A percentile compares a stretch with the other conserved stretches of the same genome.
phyloP scores from a whole-genome alignment of 768 basidiomycete species.

The Piloderma croceum region DNA sequence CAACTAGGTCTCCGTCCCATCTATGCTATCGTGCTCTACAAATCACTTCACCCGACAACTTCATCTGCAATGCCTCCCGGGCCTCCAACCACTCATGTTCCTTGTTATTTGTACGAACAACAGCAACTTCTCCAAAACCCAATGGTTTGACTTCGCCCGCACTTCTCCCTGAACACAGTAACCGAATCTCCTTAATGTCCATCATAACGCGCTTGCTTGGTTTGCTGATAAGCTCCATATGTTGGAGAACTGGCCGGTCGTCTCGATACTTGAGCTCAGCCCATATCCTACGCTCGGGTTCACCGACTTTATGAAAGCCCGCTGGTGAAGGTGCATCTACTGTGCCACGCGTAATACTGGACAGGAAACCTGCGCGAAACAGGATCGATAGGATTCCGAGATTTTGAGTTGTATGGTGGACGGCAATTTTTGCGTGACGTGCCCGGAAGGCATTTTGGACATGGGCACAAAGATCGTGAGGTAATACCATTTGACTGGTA shows the following conservation, averaged over 20 bases:
- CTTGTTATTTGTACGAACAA: conserved; percentile 67
- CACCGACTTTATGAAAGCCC: conserved; percentile 52
- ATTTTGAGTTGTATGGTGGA: conserved; percentile 83
- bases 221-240: conserved; percentile 78
- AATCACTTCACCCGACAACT: conserved; percentile 78
- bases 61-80: conserved; percentile 79
- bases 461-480: conserved; percentile 85
- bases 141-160: conserved; percentile 79
- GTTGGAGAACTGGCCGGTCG: conserved; percentile 74
- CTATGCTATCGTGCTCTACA: conserved; percentile 69
- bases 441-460: conserved; percentile 90
- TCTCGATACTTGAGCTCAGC: conserved; percentile 91
- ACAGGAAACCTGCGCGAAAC: conserved; percentile 84
- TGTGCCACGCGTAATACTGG: conserved; percentile 77
- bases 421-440: conserved; percentile 68
- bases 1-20: too few species aligned
- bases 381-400: conserved; percentile 90
- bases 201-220: conserved; percentile 81
- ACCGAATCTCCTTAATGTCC: conserved; percentile 62
- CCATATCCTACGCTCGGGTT: conserved; percentile 74
- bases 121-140: conserved; percentile 88
- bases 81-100: conserved; percentile 88
- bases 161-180: conserved; percentile 77
- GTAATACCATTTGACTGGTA: conserved; percentile 41
- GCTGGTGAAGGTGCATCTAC: conserved; percentile 55